Conservation (phyloP, 768 basidiomycete genomes). For the Boletus tomentosulus region DNA sequence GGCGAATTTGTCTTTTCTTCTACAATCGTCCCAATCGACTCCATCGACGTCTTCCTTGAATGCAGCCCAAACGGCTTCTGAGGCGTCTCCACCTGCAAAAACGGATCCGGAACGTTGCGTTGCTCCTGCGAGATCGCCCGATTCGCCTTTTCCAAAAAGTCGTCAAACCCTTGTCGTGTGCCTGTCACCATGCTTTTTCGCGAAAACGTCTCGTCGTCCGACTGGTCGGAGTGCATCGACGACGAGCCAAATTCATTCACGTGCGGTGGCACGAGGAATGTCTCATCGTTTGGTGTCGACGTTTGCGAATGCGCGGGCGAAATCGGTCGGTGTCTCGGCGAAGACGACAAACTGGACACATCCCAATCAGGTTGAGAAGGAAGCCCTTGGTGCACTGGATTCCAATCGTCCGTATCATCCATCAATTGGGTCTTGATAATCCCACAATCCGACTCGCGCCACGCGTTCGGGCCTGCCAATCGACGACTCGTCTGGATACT, state of each 20-base stretch:
- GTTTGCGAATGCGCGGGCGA: slow-evolving; percentile 65
- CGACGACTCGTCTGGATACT: slow-evolving; percentile 70
- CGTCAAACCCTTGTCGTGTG: slow-evolving; percentile 50
- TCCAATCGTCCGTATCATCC: slow-evolving; percentile 75
- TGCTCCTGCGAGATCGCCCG: slow-evolving; percentile 77
- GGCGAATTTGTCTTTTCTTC: slow-evolving; percentile 90
- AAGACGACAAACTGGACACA: slow-evolving; percentile 48
- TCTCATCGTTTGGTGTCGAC: slow-evolving; percentile 45
- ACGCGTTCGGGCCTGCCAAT: slow-evolving; percentile 68
- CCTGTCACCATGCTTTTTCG: slow-evolving; percentile 28
- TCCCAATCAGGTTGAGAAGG: slow-evolving; percentile 81
- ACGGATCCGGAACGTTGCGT: slow-evolving; percentile 77
- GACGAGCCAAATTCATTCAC: slow-evolving; percentile 23
- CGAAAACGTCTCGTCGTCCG: slow-evolving; percentile 58
- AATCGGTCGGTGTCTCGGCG: slow-evolving; percentile 37
- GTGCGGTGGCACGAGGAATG: slow-evolving; percentile 34
- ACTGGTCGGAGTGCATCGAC: slow-evolving; percentile 46
- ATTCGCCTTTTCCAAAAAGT: slow-evolving; percentile 86
- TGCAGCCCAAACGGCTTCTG: slow-evolving; percentile 74
- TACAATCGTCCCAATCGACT: slow-evolving; percentile 87
- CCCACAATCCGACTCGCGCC: slow-evolving; percentile 68
- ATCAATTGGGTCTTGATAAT: slow-evolving; percentile 42
- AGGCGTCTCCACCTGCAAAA: slow-evolving; percentile 62
- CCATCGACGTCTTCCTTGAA: slow-evolving; percentile 79
- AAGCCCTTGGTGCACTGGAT: slow-evolving; percentile 59